Conservation (phyloP, 495 filamentous ascomycete species). For the Trichoderma erinaceum region DNA sequence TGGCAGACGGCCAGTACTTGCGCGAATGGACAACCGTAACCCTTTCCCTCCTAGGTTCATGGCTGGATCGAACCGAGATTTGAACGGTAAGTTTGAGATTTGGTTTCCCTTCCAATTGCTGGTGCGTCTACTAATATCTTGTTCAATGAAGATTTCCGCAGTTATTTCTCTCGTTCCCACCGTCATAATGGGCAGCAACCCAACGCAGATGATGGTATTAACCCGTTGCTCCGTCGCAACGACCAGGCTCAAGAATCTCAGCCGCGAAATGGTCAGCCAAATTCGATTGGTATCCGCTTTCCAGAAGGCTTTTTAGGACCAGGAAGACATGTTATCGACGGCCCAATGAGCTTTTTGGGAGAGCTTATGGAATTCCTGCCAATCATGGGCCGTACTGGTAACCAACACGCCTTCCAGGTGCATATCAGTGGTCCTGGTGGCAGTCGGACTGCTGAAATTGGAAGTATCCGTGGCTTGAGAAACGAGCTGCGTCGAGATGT, state of each 20-base stretch:
- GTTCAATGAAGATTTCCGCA: slow-evolving; percentile 33
- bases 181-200: slow-evolving; percentile 25
- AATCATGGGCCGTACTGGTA: slow-evolving; percentile 27
- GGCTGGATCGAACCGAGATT: slow-evolving; percentile 12
- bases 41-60: slow-evolving; percentile 7
- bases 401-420: slow-evolving; percentile 31
- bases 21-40: not conserved
- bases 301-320: slow-evolving; percentile 25
- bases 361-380: slow-evolving; percentile 33
- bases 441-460: slow-evolving; percentile 24
- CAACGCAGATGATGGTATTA: slow-evolving; percentile 66
- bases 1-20: slow-evolving; percentile 9
- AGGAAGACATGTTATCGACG: slow-evolving; percentile 25
- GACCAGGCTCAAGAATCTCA: slow-evolving; percentile 32
- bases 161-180: slow-evolving; percentile 27
- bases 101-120: not conserved
- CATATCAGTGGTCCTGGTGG: slow-evolving; percentile 36
- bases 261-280: slow-evolving; percentile 26
- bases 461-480: slow-evolving; percentile 30
- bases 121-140: slow-evolving; percentile 8
- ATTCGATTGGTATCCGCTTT: slow-evolving; percentile 34
- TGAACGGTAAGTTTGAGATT: slow-evolving; percentile 21
- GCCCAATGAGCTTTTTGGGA: slow-evolving; percentile 37
- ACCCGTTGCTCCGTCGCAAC: slow-evolving; percentile 61
- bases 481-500: slow-evolving; percentile 36